Percentiles rank a stretch among this genome's conserved stretches.
These are phyloP conservation scores for Lotus japonicus DNA, from an alignment of 306 rosid genomes.

Conservation along the genomic window DNA sequence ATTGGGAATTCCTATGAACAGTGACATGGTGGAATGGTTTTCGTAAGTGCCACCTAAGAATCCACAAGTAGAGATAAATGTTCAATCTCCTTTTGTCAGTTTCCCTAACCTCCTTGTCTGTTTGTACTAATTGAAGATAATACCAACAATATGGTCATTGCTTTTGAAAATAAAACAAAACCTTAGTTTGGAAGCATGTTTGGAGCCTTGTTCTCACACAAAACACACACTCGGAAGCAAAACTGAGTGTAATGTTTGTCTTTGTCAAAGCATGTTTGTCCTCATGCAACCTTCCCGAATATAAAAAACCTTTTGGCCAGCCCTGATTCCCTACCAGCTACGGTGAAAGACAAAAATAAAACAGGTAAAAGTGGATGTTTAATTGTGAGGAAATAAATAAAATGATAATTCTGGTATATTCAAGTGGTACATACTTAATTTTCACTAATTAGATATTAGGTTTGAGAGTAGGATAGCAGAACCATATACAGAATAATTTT, in stretches of 20 bases:
- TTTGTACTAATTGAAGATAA: constrained; percentile 54
- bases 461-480: too few species aligned
- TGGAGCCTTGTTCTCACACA: constrained; percentile 29
- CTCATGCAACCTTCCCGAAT: constrained; percentile 41
- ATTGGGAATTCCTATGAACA: constrained; percentile 13
- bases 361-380: background rate
- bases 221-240: constrained; percentile 43
- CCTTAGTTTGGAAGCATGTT: constrained; percentile 32
- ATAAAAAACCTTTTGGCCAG: constrained; percentile 20
- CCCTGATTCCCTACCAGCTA: constrained; percentile 56
- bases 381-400: background rate
- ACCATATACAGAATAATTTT: too few species aligned
- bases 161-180: constrained; percentile 41
- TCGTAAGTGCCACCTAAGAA: constrained; percentile 31
- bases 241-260: constrained; percentile 45
- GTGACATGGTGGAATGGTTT: constrained; percentile 7
- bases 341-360: constrained; percentile 35
- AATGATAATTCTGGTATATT: too few species aligned
- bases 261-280: constrained; percentile 62
- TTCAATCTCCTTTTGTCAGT: constrained; percentile 39
- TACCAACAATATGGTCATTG: constrained; percentile 50
- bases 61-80: constrained; percentile 48
- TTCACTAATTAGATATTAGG: too few species aligned
- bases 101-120: constrained; percentile 36
- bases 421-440: too few species aligned